Base-by-base conservation (phyloP, 208 protist species). In the Naegleria lovaniensis region DNA sequence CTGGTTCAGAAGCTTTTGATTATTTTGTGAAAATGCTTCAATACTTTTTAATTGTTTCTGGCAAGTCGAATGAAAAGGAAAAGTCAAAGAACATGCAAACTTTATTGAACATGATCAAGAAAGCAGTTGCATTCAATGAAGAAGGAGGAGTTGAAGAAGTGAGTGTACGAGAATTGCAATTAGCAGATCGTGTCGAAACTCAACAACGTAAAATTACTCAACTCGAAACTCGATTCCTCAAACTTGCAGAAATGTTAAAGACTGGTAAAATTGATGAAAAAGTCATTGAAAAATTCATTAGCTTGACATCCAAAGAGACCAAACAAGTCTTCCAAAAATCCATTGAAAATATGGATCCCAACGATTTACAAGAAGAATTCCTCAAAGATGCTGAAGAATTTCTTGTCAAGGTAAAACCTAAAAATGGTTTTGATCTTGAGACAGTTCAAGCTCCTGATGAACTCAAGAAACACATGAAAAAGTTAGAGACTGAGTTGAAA, bases 11-110 rank as follows among this genome's bases (percentile, higher is more conserved):
- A 15, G 84, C 84, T 38, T 88, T 88, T 38, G 41, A 52, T 39
- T 39, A 88, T 38, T 88, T 88, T 58, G n/a, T 88, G 29, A 38
- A 25, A 25, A 88, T 88, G 11, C 84, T 88, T 59, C 84, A 88
- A 58, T 88, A 58, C 19, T 88, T 88, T 55, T 55, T 88, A 33
- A 55, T 88, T 25, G 29, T 88, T 38, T 33, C 41, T 38, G 43
- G 84, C 0, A 88, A 88, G 33, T 58, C 41, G 11, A 88, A 51
- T 39, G 41, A 88, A 88, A 58, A 88, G 41, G 84, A 88, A 58
- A 88, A 88, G 33, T 19, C n/a, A 39, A 38, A 88, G 25, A 88
- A 88, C 22, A 88, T 88, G 84, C 2, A 55, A 4, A 38, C 36
- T 48, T 29, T 88, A 6, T 22, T 29, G n/a, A 58, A 16, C 4